These are phyloP conservation scores for Phyllosticta ampelicida DNA, from an alignment of 2,329 filamentous ascomycete genomes.

Conservation along the genomic window DNA sequence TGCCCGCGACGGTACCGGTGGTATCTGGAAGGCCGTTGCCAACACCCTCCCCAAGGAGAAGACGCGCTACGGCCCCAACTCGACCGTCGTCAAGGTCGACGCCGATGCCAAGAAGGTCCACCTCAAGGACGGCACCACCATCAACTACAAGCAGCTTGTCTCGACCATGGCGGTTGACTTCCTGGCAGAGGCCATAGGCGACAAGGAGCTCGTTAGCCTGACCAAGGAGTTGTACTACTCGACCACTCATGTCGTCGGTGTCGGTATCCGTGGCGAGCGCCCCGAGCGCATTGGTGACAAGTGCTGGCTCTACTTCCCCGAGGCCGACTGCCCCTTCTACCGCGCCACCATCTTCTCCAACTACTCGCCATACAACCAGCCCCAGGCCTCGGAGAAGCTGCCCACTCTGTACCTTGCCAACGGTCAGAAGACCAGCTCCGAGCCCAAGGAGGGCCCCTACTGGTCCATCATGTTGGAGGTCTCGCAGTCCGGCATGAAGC, in stretches of 20 bases:
- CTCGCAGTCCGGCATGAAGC: constrained; percentile 91
- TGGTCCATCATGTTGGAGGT: constrained; percentile 99
- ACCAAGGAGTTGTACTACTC: constrained; percentile 95
- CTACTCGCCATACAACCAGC: constrained; percentile 98
- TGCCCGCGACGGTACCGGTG: constrained; percentile 86
- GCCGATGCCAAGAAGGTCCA: constrained; percentile 73
- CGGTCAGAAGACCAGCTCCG: constrained; percentile 64
- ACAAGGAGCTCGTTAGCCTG: constrained; percentile 70
- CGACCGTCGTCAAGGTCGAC: constrained; percentile 76
- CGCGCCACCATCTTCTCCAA: constrained; percentile 99
- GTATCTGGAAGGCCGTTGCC: constrained; percentile 97
- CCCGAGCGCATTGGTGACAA: constrained; percentile 97
- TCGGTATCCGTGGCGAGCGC: constrained; percentile 82
- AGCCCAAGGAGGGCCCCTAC: constrained; percentile 82
- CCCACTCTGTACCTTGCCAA: constrained; percentile 77
- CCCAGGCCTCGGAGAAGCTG: constrained; percentile 68
- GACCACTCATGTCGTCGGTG: constrained; percentile 91
- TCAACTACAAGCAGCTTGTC: constrained; percentile 86
- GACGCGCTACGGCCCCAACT: constrained; percentile 76
- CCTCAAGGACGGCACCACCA: constrained; percentile 72
- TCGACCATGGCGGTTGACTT: constrained; percentile 94
- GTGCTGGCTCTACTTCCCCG: constrained; percentile 99
- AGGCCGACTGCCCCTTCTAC: constrained; percentile 98
- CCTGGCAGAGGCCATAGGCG: constrained; percentile 76
- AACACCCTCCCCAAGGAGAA: constrained; percentile 88